Evolutionary conservation across 1,284 basidiomycete species (phyloP), one percentile per base, ranked within the genome.

Genomic region (Quambalaria eucalypti): DNA sequence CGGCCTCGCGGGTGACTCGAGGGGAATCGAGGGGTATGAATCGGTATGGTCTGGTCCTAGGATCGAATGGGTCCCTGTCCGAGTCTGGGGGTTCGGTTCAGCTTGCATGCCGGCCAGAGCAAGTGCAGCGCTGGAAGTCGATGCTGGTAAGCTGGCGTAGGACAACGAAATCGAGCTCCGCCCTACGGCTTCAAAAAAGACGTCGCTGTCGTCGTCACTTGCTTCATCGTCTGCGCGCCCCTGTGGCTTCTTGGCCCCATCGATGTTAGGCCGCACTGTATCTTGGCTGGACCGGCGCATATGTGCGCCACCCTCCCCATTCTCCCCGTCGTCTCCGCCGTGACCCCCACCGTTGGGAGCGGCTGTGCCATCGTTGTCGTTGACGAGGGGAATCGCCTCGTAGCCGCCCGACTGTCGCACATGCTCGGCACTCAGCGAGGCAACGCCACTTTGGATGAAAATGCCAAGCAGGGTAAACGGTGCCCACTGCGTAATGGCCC

Each of bases 401-500:
- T 39, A 39, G 21, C 16, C 36, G 16, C 36, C 36, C 5, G 36
- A 14, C n/a, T n/a, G n/a, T n/a, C n/a, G n/a, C n/a, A n/a, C n/a
- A n/a, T n/a, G n/a, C n/a, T n/a, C n/a, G n/a, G n/a, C n/a, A n/a
- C n/a, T n/a, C n/a, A n/a, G n/a, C n/a, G n/a, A n/a, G 21, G 36
- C 36, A 5, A 4, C 36, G 21, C 36, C 36, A 21, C 36, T 39
- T 26, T 46, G 42, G 4, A 46, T 21, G 42, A 46, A 26, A 3
- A 46, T 46, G 6, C 42, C 42, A 9, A 76, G 62, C 47, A 76
- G 61, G 2, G 74, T 68, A 56, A 62, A 74, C 2, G 74, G 74
- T 9, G 62, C 73, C 74, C 74, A 76, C 10, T 55, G 59, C n/a
- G 71, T 68, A 8, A 76, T 56, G 29, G 70, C 66, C 74, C 74